phyloP scores from a whole-genome alignment of 1,284 basidiomycete species.

The Moesziomyces sp. region DNA sequence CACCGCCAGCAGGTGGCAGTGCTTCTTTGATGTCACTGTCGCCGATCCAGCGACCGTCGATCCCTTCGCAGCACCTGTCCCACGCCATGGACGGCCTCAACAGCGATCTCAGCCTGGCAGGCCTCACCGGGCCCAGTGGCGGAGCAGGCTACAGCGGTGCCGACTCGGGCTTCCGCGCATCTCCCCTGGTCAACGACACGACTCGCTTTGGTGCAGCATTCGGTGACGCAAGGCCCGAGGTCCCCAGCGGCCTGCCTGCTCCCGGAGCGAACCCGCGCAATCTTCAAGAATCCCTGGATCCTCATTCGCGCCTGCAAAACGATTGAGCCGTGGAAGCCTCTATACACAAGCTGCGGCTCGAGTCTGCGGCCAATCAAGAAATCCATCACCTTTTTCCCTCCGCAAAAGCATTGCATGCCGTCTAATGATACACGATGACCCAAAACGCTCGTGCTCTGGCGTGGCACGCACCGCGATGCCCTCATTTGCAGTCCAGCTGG shows the following conservation, averaged over 20 bases:
- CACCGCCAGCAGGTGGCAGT: conserved; percentile 3
- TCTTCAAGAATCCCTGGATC: conserved; percentile 1
- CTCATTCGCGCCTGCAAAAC: conserved; percentile 14
- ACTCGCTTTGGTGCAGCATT: conserved; percentile 8
- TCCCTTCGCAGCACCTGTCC: conserved; percentile 29
- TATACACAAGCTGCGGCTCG: too few relatives aligned
- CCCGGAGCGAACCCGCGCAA: conserved; percentile 5
- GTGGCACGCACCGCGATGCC: too few relatives aligned
- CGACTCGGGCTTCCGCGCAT: conserved; percentile 8
- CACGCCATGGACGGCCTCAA: conserved; percentile 8
- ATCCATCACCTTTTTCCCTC: too few relatives aligned
- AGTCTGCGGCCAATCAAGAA: too few relatives aligned
- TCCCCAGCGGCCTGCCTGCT: conserved; percentile 19
- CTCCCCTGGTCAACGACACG: neutral
- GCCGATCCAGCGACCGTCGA: conserved; percentile 14
- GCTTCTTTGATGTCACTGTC: conserved; percentile 11
- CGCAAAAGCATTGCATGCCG: too few relatives aligned
- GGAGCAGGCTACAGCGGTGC: conserved; percentile 1
- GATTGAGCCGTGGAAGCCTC: neutral
- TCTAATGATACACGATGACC: too few relatives aligned
- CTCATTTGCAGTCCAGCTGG: too few relatives aligned
- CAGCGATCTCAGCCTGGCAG: conserved; percentile 7
- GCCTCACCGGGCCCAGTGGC: neutral
- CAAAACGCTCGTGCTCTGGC: too few relatives aligned
- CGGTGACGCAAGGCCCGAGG: conserved; percentile 11